phyloP scores from a whole-genome alignment of 2,329 filamentous ascomycete genomes.

The Fusarium nematophilum region DNA sequence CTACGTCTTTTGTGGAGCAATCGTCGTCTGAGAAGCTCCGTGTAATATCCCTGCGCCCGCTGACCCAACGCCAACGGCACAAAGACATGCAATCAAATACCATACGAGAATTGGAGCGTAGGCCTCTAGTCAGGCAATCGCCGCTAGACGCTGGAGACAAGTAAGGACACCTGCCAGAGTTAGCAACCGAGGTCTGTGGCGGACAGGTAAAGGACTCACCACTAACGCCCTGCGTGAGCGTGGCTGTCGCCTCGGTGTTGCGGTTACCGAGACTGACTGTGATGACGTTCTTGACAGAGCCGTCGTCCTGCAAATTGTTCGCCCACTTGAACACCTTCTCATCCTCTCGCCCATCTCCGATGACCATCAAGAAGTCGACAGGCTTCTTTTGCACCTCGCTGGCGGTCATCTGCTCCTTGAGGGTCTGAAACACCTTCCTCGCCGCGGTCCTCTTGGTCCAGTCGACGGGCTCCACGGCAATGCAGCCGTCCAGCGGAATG shows the following conservation, averaged over 20 bases:
- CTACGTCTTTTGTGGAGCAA: conserved; percentile 29
- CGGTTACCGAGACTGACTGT: conserved; percentile 89
- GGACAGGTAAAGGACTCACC: conserved; percentile 64
- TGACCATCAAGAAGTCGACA: conserved; percentile 88
- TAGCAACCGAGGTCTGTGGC: not conserved
- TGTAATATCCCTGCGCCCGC: conserved; percentile 35
- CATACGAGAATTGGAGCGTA: conserved; percentile 34
- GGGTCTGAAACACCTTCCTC: conserved; percentile 74
- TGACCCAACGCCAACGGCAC: conserved; percentile 42
- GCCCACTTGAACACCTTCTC: conserved; percentile 96
- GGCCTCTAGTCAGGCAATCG: conserved; percentile 33
- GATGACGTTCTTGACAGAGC: conserved; percentile 74
- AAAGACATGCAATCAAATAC: conserved; percentile 38
- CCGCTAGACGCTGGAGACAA: conserved; percentile 56
- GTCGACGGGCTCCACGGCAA: conserved; percentile 86
- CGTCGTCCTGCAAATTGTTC: conserved; percentile 74
- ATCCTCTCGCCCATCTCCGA: conserved; percentile 92
- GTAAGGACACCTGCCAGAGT: conserved; percentile 53
- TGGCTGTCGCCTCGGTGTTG: conserved; percentile 88
- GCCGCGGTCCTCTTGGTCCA: conserved; percentile 91
- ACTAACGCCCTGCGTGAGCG: conserved; percentile 90
- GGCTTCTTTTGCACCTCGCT: conserved; percentile 50
- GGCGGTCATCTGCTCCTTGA: conserved; percentile 54
- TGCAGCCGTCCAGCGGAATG: conserved; percentile 80
- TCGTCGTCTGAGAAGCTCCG: conserved; percentile 17